Conservation (phyloP, 495 filamentous ascomycete genomes). For the Xylaria telfairii region DNA sequence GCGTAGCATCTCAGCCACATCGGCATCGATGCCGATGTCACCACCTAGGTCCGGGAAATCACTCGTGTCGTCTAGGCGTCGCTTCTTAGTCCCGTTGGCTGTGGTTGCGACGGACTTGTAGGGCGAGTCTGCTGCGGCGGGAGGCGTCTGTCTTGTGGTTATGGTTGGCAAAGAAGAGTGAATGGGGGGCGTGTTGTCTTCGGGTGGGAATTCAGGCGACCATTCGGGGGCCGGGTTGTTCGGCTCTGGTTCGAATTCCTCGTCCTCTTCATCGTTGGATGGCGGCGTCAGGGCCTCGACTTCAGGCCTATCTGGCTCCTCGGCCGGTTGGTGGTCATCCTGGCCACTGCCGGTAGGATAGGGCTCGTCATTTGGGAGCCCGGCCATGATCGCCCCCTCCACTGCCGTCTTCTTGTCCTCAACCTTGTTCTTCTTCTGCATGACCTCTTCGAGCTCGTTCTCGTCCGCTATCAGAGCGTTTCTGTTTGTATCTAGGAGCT, state of each 20-base stretch:
- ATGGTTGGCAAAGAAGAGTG: constrained; percentile 48
- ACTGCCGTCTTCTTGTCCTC: constrained; percentile 84
- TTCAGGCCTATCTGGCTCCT: constrained; percentile 70
- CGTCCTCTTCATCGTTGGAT: constrained; percentile 26
- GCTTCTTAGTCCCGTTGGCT: constrained; percentile 66
- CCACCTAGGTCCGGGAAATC: constrained; percentile 73
- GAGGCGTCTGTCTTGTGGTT: constrained; percentile 50
- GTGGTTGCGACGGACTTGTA: constrained; percentile 52
- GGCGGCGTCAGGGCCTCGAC: constrained; percentile 87
- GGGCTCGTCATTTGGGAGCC: constrained; percentile 58
- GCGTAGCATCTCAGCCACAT: constrained; percentile 80
- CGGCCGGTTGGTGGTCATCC: constrained; percentile 44
- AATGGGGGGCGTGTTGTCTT: constrained; percentile 45
- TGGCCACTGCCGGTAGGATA: constrained; percentile 38
- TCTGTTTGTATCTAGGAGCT: constrained; percentile 77
- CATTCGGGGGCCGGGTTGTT: constrained; percentile 31
- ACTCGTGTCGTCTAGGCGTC: constrained; percentile 69
- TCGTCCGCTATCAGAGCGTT: constrained; percentile 72
- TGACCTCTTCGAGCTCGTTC: constrained; percentile 61
- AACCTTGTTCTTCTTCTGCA: constrained; percentile 65
- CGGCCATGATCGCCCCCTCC: constrained; percentile 85
- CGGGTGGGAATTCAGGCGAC: constrained; percentile 34
- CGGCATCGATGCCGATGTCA: constrained; percentile 78
- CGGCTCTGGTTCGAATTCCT: constrained; percentile 24
- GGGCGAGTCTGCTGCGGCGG: constrained; percentile 52